Evolutionary conservation across 352 stramenopile species (phyloP).

Genomic region (Globisporangium iwayamae): DNA sequence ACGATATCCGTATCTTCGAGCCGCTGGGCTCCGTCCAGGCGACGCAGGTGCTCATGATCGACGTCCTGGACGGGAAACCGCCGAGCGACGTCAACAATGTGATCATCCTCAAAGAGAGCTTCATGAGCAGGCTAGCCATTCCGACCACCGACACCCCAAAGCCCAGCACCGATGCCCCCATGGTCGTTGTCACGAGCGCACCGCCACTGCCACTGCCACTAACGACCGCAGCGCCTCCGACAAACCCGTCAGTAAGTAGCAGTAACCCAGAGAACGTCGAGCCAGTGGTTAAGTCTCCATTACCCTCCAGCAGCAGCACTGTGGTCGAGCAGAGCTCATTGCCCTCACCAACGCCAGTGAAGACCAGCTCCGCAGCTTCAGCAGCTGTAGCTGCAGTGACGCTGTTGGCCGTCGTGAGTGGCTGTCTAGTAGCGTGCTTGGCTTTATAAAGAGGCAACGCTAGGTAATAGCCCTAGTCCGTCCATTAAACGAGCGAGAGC

Average conservation of each 20-base stretch:
- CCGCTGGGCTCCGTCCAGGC: neutral
- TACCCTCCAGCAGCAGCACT: neutral
- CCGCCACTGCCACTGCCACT: too few relatives aligned
- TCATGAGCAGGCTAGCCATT: neutral
- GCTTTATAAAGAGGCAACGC: neutral
- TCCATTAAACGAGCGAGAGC: neutral
- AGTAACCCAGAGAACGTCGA: neutral
- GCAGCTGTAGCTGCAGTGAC: neutral
- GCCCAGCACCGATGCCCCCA: neutral
- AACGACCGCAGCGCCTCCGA: neutral
- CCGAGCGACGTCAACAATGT: conserved; percentile 10
- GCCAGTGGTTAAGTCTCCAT: neutral
- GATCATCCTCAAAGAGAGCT: conserved; percentile 5
- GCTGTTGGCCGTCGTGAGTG: neutral
- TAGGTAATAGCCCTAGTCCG: neutral
- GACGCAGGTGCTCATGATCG: conserved; percentile 14
- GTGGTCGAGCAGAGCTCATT: neutral
- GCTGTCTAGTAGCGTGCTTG: neutral
- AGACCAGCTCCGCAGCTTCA: neutral
- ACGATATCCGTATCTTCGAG: conserved; percentile 15
- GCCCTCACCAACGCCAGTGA: neutral
- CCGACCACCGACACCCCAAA: neutral
- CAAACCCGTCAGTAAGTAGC: neutral
- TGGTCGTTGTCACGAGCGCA: neutral
- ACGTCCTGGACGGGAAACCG: neutral